These are phyloP conservation scores for Macadamia tetraphylla DNA, from an alignment of 164 flowering plant species.

Conservation along the genomic window DNA sequence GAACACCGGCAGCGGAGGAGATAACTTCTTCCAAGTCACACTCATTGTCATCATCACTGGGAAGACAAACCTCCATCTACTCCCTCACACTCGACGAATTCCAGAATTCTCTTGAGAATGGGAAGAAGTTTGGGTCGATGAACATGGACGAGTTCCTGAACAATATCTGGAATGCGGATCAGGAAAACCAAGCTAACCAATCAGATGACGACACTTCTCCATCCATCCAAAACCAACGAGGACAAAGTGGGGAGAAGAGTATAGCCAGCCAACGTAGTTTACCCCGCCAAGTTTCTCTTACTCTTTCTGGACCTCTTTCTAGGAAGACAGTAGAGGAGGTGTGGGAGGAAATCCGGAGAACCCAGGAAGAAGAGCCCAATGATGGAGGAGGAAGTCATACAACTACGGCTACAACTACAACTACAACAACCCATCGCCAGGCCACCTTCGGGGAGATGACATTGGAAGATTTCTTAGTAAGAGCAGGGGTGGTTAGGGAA, in stretches of 20 bases:
- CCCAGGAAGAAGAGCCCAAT: slow-evolving; percentile 13
- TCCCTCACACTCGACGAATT: slow-evolving; percentile 90
- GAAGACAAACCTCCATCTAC: slow-evolving; percentile 82
- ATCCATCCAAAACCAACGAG: background rate
- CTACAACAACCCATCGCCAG: slow-evolving; percentile 36
- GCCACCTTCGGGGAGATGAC: slow-evolving; percentile 96
- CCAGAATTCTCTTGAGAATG: slow-evolving; percentile 63
- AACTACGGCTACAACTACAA: slow-evolving; percentile 25
- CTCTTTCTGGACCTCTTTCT: slow-evolving; percentile 63
- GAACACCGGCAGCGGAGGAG: slow-evolving; percentile 12
- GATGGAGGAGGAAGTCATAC: slow-evolving; percentile 8
- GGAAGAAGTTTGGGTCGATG: slow-evolving; percentile 93
- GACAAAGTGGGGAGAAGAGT: slow-evolving; percentile 4
- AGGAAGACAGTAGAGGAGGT: slow-evolving; percentile 91
- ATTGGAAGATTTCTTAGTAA: slow-evolving; percentile 78
- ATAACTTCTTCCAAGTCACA: slow-evolving; percentile 14
- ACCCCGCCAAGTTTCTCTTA: slow-evolving; percentile 67
- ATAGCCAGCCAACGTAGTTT: slow-evolving; percentile 48
- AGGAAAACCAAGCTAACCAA: slow-evolving; percentile 57
- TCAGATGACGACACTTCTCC: slow-evolving; percentile 4
- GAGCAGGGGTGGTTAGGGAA: slow-evolving; percentile 84
- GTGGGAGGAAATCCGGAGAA: slow-evolving; percentile 79
- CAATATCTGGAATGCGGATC: slow-evolving; percentile 83
- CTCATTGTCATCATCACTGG: slow-evolving; percentile 33
- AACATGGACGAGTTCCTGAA: slow-evolving; percentile 93